Evolutionary conservation across 768 basidiomycete genomes (phyloP).

Genomic region (Psilocybe cubensis): DNA sequence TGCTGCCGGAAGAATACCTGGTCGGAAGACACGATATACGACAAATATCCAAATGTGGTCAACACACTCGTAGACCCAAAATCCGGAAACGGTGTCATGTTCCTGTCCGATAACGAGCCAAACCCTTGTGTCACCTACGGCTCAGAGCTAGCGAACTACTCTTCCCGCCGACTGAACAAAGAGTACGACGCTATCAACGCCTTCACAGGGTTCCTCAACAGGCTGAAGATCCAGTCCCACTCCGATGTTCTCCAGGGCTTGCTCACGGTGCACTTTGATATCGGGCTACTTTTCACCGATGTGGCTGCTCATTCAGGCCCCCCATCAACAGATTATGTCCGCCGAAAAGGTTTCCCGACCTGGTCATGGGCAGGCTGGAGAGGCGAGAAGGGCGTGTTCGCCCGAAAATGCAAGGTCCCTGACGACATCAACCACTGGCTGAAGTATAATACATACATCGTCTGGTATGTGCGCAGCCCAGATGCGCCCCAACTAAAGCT

Average conservation of each 20-base stretch:
- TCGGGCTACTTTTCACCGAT: not conserved
- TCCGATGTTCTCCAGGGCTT: not conserved
- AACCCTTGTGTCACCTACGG: not conserved
- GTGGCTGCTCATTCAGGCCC: not conserved
- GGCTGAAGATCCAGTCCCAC: not conserved
- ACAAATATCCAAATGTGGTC: not conserved
- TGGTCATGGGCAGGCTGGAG: constrained; percentile 6
- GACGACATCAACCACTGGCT: not conserved
- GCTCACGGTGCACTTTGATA: not conserved
- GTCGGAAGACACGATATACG: constrained; percentile 3
- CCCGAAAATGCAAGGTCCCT: not conserved
- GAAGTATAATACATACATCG: not conserved
- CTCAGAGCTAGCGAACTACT: not conserved
- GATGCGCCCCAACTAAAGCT: not conserved
- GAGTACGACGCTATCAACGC: not conserved
- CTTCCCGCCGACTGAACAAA: not conserved
- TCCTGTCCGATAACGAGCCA: not conserved
- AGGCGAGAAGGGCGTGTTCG: not conserved
- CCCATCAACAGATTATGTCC: not conserved
- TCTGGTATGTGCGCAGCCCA: not conserved
- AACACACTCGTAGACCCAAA: not conserved
- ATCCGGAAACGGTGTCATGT: not conserved
- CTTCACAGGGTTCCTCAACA: not conserved
- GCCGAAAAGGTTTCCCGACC: not conserved
- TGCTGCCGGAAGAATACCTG: constrained; percentile 1